phyloP scores from a whole-genome alignment of 257 asterid genomes.

The Gentiana straminea region DNA sequence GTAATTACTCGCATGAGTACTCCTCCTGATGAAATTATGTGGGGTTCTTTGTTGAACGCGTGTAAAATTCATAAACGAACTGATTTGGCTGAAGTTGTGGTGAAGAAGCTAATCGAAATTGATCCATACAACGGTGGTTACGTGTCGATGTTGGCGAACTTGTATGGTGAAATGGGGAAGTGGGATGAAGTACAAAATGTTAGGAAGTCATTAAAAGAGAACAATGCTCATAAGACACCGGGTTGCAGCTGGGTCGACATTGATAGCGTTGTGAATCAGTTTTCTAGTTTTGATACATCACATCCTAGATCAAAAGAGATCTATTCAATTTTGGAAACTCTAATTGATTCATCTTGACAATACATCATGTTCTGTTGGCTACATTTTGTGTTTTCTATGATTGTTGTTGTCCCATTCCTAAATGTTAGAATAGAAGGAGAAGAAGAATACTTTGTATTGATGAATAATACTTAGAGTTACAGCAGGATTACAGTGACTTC shows the following conservation, averaged over 20 bases:
- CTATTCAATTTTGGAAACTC: slow-evolving; percentile 37
- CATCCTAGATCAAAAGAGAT: slow-evolving; percentile 54
- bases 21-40: slow-evolving; percentile 55
- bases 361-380: too few species aligned
- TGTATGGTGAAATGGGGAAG: slow-evolving; percentile 55
- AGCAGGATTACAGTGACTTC: too few species aligned
- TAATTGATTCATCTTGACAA: slow-evolving; percentile 18
- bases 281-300: slow-evolving; percentile 49
- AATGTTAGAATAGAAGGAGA: too few species aligned
- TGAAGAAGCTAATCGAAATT: slow-evolving; percentile 43
- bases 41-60: slow-evolving; percentile 77
- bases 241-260: slow-evolving; percentile 88
- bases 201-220: slow-evolving; percentile 33
- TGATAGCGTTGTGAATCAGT: slow-evolving; percentile 41
- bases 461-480: too few species aligned
- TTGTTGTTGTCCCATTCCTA: too few species aligned
- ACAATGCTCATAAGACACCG: slow-evolving; percentile 35
- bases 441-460: too few species aligned
- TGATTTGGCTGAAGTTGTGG: slow-evolving; percentile 55
- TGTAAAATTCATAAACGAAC: slow-evolving; percentile 53
- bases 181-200: slow-evolving; percentile 55
- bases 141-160: slow-evolving; percentile 53
- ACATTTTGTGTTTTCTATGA: too few species aligned
- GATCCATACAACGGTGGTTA: slow-evolving; percentile 60
- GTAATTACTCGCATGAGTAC: slow-evolving; percentile 47